Evolutionary conservation across 73 alveolate species (phyloP).

Genomic region (Tetrahymena thermophila): DNA sequence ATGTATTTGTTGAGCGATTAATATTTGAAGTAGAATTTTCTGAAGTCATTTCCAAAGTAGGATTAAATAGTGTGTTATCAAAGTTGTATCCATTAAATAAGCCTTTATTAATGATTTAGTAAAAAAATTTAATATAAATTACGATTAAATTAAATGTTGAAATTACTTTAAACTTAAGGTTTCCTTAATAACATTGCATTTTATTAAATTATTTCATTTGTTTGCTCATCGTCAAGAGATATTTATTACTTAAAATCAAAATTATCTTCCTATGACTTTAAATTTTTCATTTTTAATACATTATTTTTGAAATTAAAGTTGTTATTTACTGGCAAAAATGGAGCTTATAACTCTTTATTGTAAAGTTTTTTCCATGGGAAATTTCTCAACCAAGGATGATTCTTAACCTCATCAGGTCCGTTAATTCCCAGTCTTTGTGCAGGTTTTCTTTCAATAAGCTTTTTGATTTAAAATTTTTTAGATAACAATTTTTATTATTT

Average conservation of each 20-base stretch:
- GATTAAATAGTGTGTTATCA: neutral
- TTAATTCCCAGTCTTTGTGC: constrained; percentile 74
- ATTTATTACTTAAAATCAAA: neutral
- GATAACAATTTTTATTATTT: constrained; percentile 46
- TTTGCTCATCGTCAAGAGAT: neutral
- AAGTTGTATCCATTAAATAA: neutral
- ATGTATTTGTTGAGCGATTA: neutral
- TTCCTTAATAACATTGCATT: neutral
- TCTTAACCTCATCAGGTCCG: constrained; percentile 76
- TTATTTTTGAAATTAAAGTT: neutral
- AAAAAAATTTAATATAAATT: no score
- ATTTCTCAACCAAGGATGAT: constrained; percentile 81
- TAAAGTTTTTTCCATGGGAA: constrained; percentile 78
- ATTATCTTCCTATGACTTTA: neutral
- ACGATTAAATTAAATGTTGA: neutral
- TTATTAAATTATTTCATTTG: neutral
- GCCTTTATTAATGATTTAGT: neutral
- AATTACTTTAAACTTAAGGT: neutral
- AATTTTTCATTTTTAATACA: neutral
- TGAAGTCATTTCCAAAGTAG: neutral
- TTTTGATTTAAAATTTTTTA: neutral
- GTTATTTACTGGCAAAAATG: constrained; percentile 48
- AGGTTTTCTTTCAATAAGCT: constrained; percentile 68
- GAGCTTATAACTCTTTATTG: constrained; percentile 74
- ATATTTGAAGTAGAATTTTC: neutral